These are phyloP conservation scores for Ceratocystis ficicola DNA, from an alignment of 2,329 filamentous ascomycete species.

Conservation along the genomic window DNA sequence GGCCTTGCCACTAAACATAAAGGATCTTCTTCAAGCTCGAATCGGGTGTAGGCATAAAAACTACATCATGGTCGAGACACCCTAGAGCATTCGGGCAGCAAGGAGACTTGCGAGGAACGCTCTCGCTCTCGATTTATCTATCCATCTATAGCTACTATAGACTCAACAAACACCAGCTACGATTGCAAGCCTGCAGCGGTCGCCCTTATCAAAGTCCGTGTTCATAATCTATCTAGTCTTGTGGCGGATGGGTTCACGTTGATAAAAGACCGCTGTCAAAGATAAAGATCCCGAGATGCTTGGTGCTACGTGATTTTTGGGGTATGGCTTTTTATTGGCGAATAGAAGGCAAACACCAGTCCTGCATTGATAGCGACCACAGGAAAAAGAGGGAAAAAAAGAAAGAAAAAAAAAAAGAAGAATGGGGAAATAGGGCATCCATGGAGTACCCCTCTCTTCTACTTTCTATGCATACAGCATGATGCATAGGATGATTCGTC, in stretches of 20 bases:
- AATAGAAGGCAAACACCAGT: not conserved
- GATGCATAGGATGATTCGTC: not conserved
- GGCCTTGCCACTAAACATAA: not conserved
- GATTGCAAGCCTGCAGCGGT: too few relatives aligned
- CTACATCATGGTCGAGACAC: not conserved
- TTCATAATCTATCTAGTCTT: too few relatives aligned
- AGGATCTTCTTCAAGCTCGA: not conserved
- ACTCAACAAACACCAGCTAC: not conserved
- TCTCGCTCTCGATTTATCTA: not conserved
- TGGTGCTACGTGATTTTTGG: not conserved
- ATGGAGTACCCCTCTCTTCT: not conserved
- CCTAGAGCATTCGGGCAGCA: not conserved
- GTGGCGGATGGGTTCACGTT: not conserved
- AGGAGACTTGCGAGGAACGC: not conserved
- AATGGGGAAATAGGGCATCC: not conserved
- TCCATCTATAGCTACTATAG: not conserved
- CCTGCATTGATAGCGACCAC: not conserved
- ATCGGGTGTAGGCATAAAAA: not conserved
- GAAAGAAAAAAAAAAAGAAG: not conserved
- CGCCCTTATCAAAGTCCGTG: too few relatives aligned
- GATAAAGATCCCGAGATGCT: not conserved
- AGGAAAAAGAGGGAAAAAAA: not conserved
- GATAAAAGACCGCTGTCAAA: not conserved
- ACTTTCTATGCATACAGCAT: constrained; percentile 15
- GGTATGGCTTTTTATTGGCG: not conserved